Conservation (phyloP, 2,329 filamentous ascomycete species). For the Rhinocladiella mackenziei region DNA sequence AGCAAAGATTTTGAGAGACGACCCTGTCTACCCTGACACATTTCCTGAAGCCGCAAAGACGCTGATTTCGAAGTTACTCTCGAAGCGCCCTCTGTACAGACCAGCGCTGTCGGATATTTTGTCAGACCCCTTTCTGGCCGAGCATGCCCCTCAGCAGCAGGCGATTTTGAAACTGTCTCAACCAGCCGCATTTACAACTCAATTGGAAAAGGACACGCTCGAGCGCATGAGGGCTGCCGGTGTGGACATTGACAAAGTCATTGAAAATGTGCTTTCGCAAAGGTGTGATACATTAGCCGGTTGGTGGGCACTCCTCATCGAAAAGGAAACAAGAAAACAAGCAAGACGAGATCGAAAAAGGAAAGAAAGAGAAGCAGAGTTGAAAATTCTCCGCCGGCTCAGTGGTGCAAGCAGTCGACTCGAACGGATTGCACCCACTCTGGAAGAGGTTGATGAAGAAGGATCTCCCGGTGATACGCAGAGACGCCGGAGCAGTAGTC, state of each 20-base stretch:
- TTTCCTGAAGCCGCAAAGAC: conserved; percentile 73
- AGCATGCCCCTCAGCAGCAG: conserved; percentile 82
- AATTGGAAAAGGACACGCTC: conserved; percentile 83
- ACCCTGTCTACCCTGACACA: conserved; percentile 78
- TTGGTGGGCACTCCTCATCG: conserved; percentile 92
- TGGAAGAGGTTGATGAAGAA: conserved; percentile 77
- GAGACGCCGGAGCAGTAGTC: conserved; percentile 41
- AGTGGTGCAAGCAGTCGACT: conserved; percentile 87
- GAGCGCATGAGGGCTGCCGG: conserved; percentile 91
- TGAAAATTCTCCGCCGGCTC: conserved; percentile 71
- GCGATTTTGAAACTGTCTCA: conserved; percentile 80
- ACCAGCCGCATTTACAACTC: conserved; percentile 76
- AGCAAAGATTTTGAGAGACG: conserved; percentile 74
- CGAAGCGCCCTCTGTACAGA: conserved; percentile 80
- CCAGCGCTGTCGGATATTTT: conserved; percentile 82
- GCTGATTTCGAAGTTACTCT: conserved; percentile 74
- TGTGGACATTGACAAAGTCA: conserved; percentile 88
- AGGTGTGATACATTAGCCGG: conserved; percentile 85
- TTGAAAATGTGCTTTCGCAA: conserved; percentile 87
- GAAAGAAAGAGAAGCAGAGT: conserved; percentile 77
- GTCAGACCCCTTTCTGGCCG: conserved; percentile 78
- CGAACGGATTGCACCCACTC: conserved; percentile 71
- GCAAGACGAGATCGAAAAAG: conserved; percentile 74
- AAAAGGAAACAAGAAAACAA: conserved; percentile 91
- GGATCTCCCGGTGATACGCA: conserved; percentile 51